Evolutionary conservation across 2,329 filamentous ascomycete species (phyloP).

Genomic region (Arthroderma sp.): DNA sequence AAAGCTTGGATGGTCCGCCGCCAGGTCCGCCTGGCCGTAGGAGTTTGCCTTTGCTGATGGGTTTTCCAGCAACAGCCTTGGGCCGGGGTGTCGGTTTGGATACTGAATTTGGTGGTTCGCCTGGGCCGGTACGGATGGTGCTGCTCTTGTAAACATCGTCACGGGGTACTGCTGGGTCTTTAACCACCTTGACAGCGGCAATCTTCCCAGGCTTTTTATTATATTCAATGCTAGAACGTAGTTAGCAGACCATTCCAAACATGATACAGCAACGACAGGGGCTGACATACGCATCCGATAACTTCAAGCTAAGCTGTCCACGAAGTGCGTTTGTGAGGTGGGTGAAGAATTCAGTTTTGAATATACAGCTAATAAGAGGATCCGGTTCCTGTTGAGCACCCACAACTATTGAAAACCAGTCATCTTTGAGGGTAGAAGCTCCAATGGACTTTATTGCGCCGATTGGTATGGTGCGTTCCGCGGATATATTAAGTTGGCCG

Average conservation of each 20-base stretch:
- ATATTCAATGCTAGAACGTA: conserved; percentile 57
- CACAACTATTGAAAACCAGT: conserved; percentile 90
- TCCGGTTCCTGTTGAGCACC: conserved; percentile 87
- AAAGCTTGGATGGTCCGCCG: conserved; percentile 61
- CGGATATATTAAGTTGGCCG: conserved; percentile 63
- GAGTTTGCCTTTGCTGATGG: conserved; percentile 85
- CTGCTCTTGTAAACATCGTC: conserved; percentile 91
- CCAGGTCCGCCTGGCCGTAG: conserved; percentile 81
- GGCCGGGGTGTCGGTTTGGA: conserved; percentile 77
- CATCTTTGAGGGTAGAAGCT: conserved; percentile 68
- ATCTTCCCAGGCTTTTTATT: conserved; percentile 96
- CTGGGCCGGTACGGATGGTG: conserved; percentile 70
- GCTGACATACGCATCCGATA: conserved; percentile 49
- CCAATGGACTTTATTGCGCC: conserved; percentile 82
- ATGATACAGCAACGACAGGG: not conserved
- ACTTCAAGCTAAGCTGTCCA: conserved; percentile 67
- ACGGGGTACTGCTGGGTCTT: conserved; percentile 59
- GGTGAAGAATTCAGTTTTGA: conserved; percentile 96
- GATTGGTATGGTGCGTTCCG: conserved; percentile 70
- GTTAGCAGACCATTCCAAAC: conserved; percentile 2
- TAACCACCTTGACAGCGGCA: conserved; percentile 75
- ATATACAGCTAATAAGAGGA: conserved; percentile 79
- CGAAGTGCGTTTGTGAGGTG: conserved; percentile 72
- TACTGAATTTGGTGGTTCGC: conserved; percentile 68
- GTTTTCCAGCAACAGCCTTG: conserved; percentile 73